A percentile compares a stretch with the other conserved stretches of the same genome.
phyloP scores from a whole-genome alignment of 2,329 filamentous ascomycete species.

The Fulvia fulva region DNA sequence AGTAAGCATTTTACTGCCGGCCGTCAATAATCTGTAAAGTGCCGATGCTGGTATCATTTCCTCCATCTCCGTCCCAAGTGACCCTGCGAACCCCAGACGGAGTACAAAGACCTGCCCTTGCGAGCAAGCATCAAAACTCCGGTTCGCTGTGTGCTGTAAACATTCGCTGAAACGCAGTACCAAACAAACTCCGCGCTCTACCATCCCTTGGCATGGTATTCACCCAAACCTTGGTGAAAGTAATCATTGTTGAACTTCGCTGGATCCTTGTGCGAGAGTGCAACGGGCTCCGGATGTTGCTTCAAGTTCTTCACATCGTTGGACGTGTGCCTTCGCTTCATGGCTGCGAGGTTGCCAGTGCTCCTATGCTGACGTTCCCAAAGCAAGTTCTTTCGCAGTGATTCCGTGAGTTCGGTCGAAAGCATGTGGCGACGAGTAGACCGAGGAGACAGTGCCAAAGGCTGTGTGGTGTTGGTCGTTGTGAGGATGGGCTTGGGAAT shows the following conservation, averaged over 20 bases:
- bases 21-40: conserved; percentile 19
- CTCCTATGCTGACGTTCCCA: conserved; percentile 96
- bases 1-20: conserved; percentile 9
- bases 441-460: conserved; percentile 71
- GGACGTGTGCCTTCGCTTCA: conserved; percentile 86
- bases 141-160: conserved; percentile 11
- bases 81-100: background rate
- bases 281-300: conserved; percentile 67
- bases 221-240: conserved; percentile 75
- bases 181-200: conserved; percentile 40
- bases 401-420: conserved; percentile 88
- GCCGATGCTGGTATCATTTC: conserved; percentile 27
- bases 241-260: conserved; percentile 78
- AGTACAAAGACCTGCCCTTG: conserved; percentile 14
- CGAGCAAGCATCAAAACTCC: conserved; percentile 9
- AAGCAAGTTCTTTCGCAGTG: conserved; percentile 81
- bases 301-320: conserved; percentile 86
- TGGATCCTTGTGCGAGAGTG: conserved; percentile 40
- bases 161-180: conserved; percentile 29
- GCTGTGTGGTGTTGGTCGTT: conserved; percentile 57
- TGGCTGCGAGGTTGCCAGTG: conserved; percentile 77
- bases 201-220: conserved; percentile 85
- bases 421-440: conserved; percentile 95
- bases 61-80: background rate
- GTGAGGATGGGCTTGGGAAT: conserved; percentile 71